These are phyloP conservation scores for Desmodesmus armatus DNA, from an alignment of 139 green algal species.

Conservation along the genomic window DNA sequence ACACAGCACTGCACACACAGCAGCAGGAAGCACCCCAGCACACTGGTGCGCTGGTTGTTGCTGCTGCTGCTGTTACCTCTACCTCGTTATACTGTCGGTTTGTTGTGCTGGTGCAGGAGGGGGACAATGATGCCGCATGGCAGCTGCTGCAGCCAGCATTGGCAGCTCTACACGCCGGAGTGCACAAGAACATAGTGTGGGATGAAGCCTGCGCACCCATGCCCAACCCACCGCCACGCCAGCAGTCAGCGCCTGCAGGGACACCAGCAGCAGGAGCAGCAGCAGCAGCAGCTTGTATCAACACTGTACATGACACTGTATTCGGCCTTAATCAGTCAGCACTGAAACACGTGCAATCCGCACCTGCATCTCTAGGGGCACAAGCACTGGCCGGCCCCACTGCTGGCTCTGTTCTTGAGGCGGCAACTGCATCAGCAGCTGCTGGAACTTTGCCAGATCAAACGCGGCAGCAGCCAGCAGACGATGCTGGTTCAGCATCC, in stretches of 20 bases:
- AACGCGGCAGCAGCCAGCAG: conserved; percentile 42
- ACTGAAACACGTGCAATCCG: no score
- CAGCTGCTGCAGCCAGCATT: conserved; percentile 45
- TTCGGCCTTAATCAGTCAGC: background rate
- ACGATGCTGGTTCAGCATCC: conserved; percentile 51
- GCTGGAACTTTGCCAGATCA: background rate
- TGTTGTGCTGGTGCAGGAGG: conserved; percentile 46
- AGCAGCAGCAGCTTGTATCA: conserved; percentile 8
- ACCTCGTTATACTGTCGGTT: background rate
- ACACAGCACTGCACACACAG: no score
- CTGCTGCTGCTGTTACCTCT: conserved; percentile 27
- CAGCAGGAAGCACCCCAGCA: no score
- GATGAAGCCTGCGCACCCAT: conserved; percentile 14
- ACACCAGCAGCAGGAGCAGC: conserved; percentile 11
- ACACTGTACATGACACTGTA: background rate
- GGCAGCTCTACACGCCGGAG: background rate
- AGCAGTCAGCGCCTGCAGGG: no score
- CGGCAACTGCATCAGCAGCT: background rate
- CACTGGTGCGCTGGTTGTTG: conserved; percentile 3
- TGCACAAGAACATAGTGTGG: conserved; percentile 34
- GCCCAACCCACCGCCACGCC: conserved; percentile 36
- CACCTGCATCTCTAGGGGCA: background rate
- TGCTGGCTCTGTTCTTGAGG: background rate
- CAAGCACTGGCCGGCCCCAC: background rate
- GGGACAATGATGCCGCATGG: conserved; percentile 49